Evolutionary conservation across 2,329 filamentous ascomycete genomes (phyloP).

Genomic region (Trichoderma afroharzianum): DNA sequence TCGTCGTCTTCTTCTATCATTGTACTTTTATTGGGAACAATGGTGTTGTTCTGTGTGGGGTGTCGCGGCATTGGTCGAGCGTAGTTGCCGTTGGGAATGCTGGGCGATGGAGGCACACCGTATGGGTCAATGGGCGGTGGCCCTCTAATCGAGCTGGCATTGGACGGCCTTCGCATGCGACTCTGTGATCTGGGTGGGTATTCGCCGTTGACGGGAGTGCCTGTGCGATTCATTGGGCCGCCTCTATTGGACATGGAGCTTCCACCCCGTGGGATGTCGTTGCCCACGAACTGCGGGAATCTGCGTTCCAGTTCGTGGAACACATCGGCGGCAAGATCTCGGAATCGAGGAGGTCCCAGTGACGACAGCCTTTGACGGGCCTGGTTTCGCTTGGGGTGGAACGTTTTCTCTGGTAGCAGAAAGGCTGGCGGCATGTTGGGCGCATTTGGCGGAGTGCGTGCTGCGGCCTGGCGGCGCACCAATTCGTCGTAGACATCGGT

Average conservation of each 20-base stretch:
- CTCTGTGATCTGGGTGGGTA: constrained; percentile 51
- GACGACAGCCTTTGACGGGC: constrained; percentile 94
- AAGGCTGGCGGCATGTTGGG: constrained; percentile 62
- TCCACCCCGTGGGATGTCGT: constrained; percentile 63
- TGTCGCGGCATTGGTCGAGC: constrained; percentile 80
- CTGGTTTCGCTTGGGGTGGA: constrained; percentile 96
- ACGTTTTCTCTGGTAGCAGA: constrained; percentile 79
- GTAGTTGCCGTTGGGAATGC: constrained; percentile 59
- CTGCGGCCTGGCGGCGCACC: constrained; percentile 73
- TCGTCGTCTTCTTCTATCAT: constrained; percentile 94
- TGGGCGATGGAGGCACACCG: constrained; percentile 57
- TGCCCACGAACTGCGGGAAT: constrained; percentile 74
- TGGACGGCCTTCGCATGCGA: constrained; percentile 55
- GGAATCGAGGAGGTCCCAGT: constrained; percentile 79
- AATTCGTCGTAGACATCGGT: constrained; percentile 97
- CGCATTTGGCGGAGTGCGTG: constrained; percentile 51
- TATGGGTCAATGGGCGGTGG: constrained; percentile 42
- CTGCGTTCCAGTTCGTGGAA: constrained; percentile 91
- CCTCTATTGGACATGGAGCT: constrained; percentile 64
- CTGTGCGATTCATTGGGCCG: constrained; percentile 55
- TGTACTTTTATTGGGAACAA: constrained; percentile 95
- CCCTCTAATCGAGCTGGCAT: constrained; percentile 58
- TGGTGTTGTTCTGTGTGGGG: constrained; percentile 84
- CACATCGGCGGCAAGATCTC: constrained; percentile 90
- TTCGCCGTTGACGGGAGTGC: constrained; percentile 59